Evolutionary conservation across 257 asterid species (phyloP).

Genomic region (Solanum ossicruentum): DNA sequence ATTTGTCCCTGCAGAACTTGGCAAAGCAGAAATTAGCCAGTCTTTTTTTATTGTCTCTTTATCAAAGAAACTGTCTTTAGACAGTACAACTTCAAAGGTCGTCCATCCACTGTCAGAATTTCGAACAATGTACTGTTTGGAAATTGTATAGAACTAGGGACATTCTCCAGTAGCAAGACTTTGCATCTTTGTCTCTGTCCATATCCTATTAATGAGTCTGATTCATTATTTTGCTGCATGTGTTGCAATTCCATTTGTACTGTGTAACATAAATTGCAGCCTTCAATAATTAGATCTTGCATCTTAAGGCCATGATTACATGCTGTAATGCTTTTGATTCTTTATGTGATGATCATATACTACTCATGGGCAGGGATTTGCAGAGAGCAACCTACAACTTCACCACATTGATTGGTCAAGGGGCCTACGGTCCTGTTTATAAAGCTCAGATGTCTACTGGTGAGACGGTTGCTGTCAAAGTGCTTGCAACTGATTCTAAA

Average conservation of each 20-base stretch:
- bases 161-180: background rate
- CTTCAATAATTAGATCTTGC: background rate
- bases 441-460: constrained; percentile 80
- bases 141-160: background rate
- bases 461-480: constrained; percentile 87
- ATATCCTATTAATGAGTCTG: background rate
- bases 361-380: constrained; percentile 57
- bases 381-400: constrained; percentile 86
- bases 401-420: constrained; percentile 83
- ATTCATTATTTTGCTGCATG: background rate
- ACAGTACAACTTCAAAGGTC: background rate
- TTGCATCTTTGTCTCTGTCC: background rate
- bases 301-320: background rate
- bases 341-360: background rate
- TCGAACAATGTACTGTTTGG: background rate
- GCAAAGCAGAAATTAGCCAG: background rate
- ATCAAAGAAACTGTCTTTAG: background rate
- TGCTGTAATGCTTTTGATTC: background rate
- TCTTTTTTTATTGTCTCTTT: background rate
- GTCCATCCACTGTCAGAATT: background rate
- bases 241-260: background rate
- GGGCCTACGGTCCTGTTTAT: constrained; percentile 89
- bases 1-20: background rate
- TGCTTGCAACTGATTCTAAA: constrained; percentile 83
- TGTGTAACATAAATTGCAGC: background rate